Evolutionary conservation across 2,329 filamentous ascomycete genomes (phyloP), one percentile per base, ranked within the genome.

Genomic region (Falciphora oryzae): DNA sequence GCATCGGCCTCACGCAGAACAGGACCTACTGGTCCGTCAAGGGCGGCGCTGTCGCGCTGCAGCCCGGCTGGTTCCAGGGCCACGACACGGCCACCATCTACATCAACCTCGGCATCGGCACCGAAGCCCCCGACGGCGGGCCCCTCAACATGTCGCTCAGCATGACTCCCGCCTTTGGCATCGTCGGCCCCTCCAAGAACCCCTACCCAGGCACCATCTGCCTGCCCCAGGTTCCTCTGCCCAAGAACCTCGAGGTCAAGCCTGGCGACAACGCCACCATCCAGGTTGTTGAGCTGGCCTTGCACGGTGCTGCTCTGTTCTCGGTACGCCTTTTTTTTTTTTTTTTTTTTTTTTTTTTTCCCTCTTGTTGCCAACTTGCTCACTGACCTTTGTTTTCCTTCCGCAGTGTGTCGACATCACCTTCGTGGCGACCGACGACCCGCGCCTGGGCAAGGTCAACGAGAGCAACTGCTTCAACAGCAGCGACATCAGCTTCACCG

Each of bases 51-150:
- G 73, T 99, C 66, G 85, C 92, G 62, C 84, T 97, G 71, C 94
- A 98, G 74, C 95, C 95, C 0, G 95, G 94, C 72, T 98, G 95
- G 95, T 97, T 97, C 81, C 87, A 89, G 65, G 95, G 95, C 68
- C 95, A 98, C 75, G 76, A 85, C 50, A 89, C 86, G 7, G 94
- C 93, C 25, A 85, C 92, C 71, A 83, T 97, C 74, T 97, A 96
- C 79, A 81, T 98, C 78, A 98, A 98, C 80, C 83, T 98, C 64
- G 95, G 95, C 69, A 87, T 93, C 69, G 92, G 91, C 68, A 92
- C 84, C 44, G 81, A 84, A 13, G 86, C 84, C 0, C 86, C 86
- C 22, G 81, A 83, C 66, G 72, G 76, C 65, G 86, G 90, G 10
- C 94, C 95, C 0, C 76, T 78, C 8, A 98, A 98, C 81, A 96